Base-by-base conservation (phyloP, 495 filamentous ascomycete species). In the Daldinia bambusicola region DNA sequence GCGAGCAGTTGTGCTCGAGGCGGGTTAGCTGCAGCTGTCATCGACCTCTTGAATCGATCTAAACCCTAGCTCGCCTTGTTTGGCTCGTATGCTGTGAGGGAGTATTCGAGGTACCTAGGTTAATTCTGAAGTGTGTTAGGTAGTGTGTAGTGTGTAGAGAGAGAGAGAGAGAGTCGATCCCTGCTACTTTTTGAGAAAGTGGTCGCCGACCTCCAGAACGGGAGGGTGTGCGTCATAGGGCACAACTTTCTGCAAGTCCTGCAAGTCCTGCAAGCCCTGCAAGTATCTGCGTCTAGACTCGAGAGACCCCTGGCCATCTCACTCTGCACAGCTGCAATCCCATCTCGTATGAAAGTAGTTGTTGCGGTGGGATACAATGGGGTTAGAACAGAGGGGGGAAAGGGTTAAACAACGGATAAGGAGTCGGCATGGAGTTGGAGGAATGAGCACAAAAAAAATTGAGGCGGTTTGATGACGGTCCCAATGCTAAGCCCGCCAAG, bases 191-290 rank as follows among this genome's bases (percentile, higher is more conserved):
- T n/a, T 12, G 63, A 70, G 62, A 62, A 70, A 70, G 45, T 70
- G 67, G 71, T 74, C 71, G 71, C 58, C 71, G 71, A 74, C 71
- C 71, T 74, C 58, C 58, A 67, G 59, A 61, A 70, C 63, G 37
- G 59, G 71, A 64, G 63, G 67, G 71, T 74, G 71, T 74, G 71
- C 71, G 71, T 70, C 71, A 74, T 74, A 70, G 71, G 71, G 63
- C 67, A 70, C 67, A 67, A 64, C 62, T 70, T 48, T 5, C 43
- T 48, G 43, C 43, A 48, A 48, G 43, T 48, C 43, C 43, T 48
- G 20, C 43, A 48, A 48, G 43, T 48, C 60, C 71, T 70, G 20
- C 43, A 48, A 48, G 43, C 22, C 60, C 71, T 70, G 71, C 67
- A 74, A 66, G 59, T 74, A 59, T 70, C 48, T 71, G 71, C 71